These are phyloP conservation scores for Dalbergia cultrata DNA, from an alignment of 306 rosid genomes.

Conservation along the genomic window DNA sequence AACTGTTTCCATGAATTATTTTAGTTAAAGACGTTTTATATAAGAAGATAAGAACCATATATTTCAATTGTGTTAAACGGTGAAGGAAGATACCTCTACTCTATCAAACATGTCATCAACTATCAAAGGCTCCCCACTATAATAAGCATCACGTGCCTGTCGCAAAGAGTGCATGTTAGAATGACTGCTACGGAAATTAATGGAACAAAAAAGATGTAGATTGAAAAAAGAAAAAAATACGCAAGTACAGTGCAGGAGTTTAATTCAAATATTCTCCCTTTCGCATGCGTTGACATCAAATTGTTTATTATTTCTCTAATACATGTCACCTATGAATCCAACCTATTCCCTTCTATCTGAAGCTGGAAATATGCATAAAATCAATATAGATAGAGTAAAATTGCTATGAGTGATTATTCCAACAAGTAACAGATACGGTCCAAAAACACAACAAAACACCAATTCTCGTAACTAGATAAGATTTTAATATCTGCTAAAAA, in stretches of 20 bases:
- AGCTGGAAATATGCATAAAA: background rate
- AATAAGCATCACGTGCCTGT: slow-evolving; percentile 87
- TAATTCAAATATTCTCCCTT: background rate
- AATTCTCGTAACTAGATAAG: background rate
- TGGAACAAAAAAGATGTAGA: background rate
- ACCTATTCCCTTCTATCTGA: background rate
- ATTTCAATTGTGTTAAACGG: background rate
- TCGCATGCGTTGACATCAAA: background rate
- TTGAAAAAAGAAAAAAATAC: background rate
- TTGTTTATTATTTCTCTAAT: background rate
- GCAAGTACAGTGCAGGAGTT: background rate
- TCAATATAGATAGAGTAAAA: background rate
- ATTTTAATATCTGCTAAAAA: background rate
- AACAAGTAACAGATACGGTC: background rate
- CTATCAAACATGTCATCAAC: slow-evolving; percentile 94
- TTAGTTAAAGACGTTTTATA: background rate
- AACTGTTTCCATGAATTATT: slow-evolving; percentile 56
- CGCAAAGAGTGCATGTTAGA: slow-evolving; percentile 6
- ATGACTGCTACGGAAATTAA: background rate
- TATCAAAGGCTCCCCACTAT: slow-evolving; percentile 83
- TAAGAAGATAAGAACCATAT: slow-evolving; percentile 10
- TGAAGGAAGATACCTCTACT: slow-evolving; percentile 65
- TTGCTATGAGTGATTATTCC: background rate
- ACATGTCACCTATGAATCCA: background rate
- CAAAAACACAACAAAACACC: background rate